Evolutionary conservation across 352 stramenopile genomes (phyloP).

Genomic region (Phytophthora crassamura): DNA sequence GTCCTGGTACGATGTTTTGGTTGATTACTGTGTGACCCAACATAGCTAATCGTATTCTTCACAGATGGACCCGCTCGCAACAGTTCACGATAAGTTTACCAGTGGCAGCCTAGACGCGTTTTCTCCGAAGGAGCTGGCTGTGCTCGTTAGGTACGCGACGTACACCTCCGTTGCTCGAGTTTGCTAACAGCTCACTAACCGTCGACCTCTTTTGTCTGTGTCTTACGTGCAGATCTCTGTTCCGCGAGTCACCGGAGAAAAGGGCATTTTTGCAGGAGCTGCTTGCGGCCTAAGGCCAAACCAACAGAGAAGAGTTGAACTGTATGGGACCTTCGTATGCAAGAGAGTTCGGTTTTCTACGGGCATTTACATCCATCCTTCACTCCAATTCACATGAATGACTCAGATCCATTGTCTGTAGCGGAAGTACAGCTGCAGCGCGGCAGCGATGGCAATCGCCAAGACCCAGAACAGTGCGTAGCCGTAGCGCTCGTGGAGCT

Average conservation of each 20-base stretch:
- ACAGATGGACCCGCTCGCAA: conserved; percentile 67
- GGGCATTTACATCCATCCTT: conserved; percentile 1
- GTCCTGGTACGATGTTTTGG: conserved; percentile 50
- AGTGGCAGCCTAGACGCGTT: conserved; percentile 52
- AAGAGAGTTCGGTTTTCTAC: neutral
- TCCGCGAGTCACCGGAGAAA: conserved; percentile 66
- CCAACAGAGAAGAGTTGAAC: neutral
- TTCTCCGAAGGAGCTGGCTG: conserved; percentile 47
- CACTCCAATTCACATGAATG: conserved; percentile 10
- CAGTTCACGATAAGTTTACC: conserved; percentile 63
- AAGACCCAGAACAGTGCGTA: conserved; percentile 88
- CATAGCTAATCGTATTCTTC: conserved; percentile 10
- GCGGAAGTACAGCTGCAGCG: conserved; percentile 82
- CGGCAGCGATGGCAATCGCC: conserved; percentile 68
- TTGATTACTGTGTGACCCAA: neutral
- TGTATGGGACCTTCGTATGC: conserved; percentile 2
- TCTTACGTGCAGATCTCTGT: conserved; percentile 50
- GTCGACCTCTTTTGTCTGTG: conserved; percentile 4
- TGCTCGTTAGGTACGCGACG: conserved; percentile 53
- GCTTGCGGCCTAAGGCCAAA: conserved; percentile 17
- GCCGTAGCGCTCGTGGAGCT: conserved; percentile 82
- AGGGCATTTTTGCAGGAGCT: conserved; percentile 52
- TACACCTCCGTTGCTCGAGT: neutral
- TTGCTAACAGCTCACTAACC: conserved; percentile 2
- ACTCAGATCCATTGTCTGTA: conserved; percentile 87